Base-by-base conservation (phyloP, 257 asterid genomes). In the Solanum bulbocastanum region DNA sequence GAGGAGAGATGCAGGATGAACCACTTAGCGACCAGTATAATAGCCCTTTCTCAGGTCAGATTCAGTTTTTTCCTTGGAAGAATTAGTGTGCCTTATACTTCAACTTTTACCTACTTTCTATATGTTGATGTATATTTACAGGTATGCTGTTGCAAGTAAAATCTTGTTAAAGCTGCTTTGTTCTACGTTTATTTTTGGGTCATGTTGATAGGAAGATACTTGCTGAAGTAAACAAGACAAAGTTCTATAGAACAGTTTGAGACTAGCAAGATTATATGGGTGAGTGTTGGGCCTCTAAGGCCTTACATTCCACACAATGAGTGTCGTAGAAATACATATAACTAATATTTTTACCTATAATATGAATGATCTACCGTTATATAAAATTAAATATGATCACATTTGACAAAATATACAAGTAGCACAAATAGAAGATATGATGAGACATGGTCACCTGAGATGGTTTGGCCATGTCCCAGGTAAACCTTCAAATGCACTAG, bases 1-100 rank as follows among this genome's bases (percentile, higher is more conserved):
- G 98, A 94, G 90, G 97, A 93, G 88, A 92, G 98, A 89, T 96
- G 98, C 93, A 93, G 99, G 93, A 93, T 96, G 95, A 97, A 96
- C 94, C 96, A 96, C 92, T 91, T 97, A 91, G 98, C 98, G 27
- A 92, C 96, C 88, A 94, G 98, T 92, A 68, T 97, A 86, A 90
- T 97, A 87, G 98, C 98, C 22, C 98, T 97, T 88, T 96, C 98
- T 86, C 99, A 97, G 99, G 99, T 97, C 74, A 72, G 88, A 46
- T 36, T 82, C 44, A 49, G 44, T 52, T 32, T 82, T 22, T 82
- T 78, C 42, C 71, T 82, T 82, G 32, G 86, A 82, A 82, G 69
- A 82, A 32, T 82, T 81, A 32, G 18, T 13, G 44, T n/a, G 7
- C 39, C 44, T 82, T 81, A 18, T 27, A 82, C 16, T 82, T 32